Conservation (phyloP, 2,329 filamentous ascomycete genomes). For the Pestalotiopsis fici region DNA sequence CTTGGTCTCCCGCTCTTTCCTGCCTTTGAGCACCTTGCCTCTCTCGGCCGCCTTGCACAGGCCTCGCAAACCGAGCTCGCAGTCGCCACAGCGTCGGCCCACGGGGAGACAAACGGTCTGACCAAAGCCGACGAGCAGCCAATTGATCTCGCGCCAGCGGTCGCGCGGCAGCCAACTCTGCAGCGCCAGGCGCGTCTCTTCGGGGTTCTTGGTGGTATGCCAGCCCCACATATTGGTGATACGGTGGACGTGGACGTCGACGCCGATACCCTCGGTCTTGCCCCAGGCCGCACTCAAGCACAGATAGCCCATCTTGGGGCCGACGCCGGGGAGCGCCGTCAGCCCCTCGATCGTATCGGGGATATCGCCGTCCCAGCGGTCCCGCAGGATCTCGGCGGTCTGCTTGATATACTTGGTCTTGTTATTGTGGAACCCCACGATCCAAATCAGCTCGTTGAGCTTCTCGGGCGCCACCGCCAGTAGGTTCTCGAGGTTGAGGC, state of each 20-base stretch:
- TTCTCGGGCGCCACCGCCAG: conserved; percentile 67
- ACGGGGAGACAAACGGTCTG: conserved; percentile 85
- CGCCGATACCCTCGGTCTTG: conserved; percentile 75
- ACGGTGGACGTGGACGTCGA: conserved; percentile 92
- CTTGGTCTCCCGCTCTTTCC: conserved; percentile 47
- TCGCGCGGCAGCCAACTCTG: conserved; percentile 83
- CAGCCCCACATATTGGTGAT: conserved; percentile 95
- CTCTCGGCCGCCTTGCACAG: conserved; percentile 74
- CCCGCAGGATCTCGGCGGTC: conserved; percentile 70
- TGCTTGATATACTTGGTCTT: conserved; percentile 85
- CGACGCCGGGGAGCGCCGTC: conserved; percentile 79
- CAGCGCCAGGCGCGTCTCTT: conserved; percentile 75
- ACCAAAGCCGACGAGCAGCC: conserved; percentile 82
- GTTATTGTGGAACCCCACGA: conserved; percentile 93
- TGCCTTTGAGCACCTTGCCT: conserved; percentile 60
- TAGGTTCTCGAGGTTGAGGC: conserved; percentile 76
- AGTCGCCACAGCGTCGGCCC: conserved; percentile 80
- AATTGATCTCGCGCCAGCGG: conserved; percentile 91
- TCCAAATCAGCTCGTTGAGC: conserved; percentile 74
- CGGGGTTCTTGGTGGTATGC: conserved; percentile 79
- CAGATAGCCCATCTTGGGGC: conserved; percentile 93
- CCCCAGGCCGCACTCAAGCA: conserved; percentile 75
- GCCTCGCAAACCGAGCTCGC: conserved; percentile 73
- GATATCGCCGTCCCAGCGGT: conserved; percentile 74
- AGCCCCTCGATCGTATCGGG: conserved; percentile 77